Conservation (phyloP, 1,284 basidiomycete genomes). For the Austropuccinia psidii region DNA sequence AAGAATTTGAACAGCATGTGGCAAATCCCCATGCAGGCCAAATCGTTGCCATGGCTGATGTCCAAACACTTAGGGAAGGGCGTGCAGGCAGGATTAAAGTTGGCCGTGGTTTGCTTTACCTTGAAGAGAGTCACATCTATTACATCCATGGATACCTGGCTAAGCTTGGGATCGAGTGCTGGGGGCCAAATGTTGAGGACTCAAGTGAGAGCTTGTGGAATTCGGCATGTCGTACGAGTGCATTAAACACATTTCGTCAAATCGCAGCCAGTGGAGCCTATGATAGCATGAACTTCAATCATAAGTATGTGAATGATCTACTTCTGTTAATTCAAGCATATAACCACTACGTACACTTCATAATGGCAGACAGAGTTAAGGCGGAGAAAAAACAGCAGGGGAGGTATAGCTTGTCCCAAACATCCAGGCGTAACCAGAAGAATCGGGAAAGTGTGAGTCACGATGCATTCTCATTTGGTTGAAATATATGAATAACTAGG, state of each 20-base stretch:
- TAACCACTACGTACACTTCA: conserved; percentile 30
- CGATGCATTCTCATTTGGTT: not conserved
- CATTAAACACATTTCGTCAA: conserved; percentile 8
- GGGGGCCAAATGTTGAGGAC: conserved; percentile 23
- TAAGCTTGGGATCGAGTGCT: conserved; percentile 7
- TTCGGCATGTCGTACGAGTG: not conserved
- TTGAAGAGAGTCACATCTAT: not conserved
- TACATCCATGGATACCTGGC: conserved; percentile 11
- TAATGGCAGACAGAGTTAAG: not conserved
- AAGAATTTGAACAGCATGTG: not conserved
- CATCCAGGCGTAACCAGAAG: not conserved
- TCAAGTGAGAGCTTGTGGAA: conserved; percentile 12
- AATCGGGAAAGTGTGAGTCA: conserved; percentile 10
- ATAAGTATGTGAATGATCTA: not conserved
- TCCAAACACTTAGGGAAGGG: not conserved
- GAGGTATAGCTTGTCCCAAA: too few species aligned
- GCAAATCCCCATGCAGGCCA: not conserved
- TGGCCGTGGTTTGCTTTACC: not conserved
- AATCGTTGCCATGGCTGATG: not conserved
- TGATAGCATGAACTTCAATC: conserved; percentile 1
- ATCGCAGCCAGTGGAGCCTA: not conserved
- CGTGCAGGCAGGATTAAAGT: conserved; percentile 1
- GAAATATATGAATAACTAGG: not conserved
- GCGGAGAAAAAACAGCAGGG: not conserved
- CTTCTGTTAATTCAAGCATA: not conserved